phyloP scores from a whole-genome alignment of 495 filamentous ascomycete species.

The Trichoderma gamsii region DNA sequence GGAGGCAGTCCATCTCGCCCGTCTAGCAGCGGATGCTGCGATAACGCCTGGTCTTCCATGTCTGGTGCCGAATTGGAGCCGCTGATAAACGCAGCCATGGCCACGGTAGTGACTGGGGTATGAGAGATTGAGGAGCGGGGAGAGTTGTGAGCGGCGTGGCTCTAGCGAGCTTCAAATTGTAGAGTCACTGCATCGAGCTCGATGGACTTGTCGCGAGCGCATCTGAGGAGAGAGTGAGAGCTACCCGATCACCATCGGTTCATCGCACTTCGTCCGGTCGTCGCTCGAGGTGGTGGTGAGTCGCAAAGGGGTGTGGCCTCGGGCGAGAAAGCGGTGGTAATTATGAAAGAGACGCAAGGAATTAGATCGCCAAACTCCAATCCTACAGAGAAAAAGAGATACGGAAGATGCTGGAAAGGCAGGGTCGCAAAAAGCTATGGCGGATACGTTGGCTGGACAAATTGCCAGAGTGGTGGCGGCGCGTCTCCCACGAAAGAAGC shows the following conservation, averaged over 20 bases:
- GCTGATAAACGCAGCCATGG: neutral
- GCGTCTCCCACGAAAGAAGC: neutral
- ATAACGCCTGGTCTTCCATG: slow-evolving; percentile 7
- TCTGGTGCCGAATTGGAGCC: slow-evolving; percentile 2
- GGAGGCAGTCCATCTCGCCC: slow-evolving; percentile 21
- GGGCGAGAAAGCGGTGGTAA: neutral
- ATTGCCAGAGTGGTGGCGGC: neutral
- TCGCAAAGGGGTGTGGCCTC: neutral
- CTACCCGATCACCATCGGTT: neutral
- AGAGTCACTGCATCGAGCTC: slow-evolving; percentile 8
- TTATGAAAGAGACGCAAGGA: neutral
- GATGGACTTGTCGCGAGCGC: neutral
- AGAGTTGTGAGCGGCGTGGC: neutral
- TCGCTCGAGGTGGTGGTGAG: neutral
- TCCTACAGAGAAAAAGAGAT: neutral
- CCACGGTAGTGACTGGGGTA: neutral
- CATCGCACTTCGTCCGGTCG: neutral
- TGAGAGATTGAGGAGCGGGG: neutral
- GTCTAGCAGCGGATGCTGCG: slow-evolving; percentile 19
- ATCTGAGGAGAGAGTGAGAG: neutral
- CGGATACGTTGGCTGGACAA: neutral
- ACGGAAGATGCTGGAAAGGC: neutral
- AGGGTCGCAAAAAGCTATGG: neutral
- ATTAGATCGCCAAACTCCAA: neutral
- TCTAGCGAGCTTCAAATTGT: slow-evolving; percentile 7